Percentiles rank a stretch among this genome's conserved stretches.
phyloP scores from a whole-genome alignment of 139 green algal species.

The Axilococcus clingmanii region DNA sequence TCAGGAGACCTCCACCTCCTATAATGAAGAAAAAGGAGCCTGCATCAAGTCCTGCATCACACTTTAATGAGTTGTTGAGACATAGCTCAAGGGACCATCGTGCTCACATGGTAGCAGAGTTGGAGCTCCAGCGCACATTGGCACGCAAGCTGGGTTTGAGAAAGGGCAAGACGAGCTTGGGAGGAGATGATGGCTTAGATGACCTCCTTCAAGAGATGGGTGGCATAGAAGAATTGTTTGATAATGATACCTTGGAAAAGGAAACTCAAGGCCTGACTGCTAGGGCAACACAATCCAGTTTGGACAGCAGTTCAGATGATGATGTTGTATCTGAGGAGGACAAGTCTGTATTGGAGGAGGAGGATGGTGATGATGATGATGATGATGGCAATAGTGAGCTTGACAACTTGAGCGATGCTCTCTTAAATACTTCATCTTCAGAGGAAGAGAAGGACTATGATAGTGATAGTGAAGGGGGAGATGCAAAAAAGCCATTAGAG shows the following conservation, averaged over 20 bases:
- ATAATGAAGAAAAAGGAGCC: background rate
- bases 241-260: constrained; percentile 1
- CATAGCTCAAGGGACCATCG: too few species aligned
- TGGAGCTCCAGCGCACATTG: constrained; percentile 27
- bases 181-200: constrained; percentile 30
- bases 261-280: background rate
- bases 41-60: background rate
- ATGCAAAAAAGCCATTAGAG: constrained; percentile 6
- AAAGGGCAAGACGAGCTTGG: constrained; percentile 22
- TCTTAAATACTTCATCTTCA: background rate
- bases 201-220: constrained; percentile 27
- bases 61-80: background rate
- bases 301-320: background rate
- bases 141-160: constrained; percentile 38
- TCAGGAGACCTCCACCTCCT: background rate
- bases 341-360: constrained; percentile 2
- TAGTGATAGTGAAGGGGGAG: constrained; percentile 7
- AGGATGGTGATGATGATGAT: background rate
- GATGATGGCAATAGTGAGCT: background rate
- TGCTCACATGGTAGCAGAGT: constrained; percentile 25
- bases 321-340: background rate
- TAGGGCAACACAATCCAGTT: background rate
- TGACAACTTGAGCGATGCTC: background rate
- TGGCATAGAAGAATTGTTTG: background rate
- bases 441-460: background rate